phyloP scores from a whole-genome alignment of 352 stramenopile species.

The Globisporangium mamillatum region DNA sequence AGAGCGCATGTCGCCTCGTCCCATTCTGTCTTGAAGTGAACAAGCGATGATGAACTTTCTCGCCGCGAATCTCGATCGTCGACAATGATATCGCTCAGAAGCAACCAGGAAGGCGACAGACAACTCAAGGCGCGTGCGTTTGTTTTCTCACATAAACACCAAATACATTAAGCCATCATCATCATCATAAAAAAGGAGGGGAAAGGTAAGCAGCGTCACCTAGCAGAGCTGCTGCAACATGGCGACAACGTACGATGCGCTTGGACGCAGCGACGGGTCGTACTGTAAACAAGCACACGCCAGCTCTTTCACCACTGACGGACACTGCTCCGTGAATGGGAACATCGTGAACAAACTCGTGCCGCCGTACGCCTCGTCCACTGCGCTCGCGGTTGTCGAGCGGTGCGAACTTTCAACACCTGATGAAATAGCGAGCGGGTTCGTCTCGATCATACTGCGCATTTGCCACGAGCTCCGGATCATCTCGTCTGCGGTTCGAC shows the following conservation, averaged over 20 bases:
- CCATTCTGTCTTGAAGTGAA: background rate
- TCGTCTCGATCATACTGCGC: conserved; percentile 33
- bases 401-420: conserved; percentile 26
- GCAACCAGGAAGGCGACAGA: background rate
- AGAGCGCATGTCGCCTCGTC: background rate
- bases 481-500: conserved; percentile 60
- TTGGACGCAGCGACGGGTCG: conserved; percentile 67
- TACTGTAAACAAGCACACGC: conserved; percentile 63
- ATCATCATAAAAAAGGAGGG: conserved; percentile 7
- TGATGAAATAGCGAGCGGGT: conserved; percentile 26
- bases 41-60: conserved; percentile 3
- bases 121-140: background rate
- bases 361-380: conserved; percentile 31
- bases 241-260: conserved; percentile 68
- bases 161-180: background rate
- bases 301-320: conserved; percentile 49
- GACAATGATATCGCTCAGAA: background rate
- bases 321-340: conserved; percentile 67
- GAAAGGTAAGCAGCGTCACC: background rate
- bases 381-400: conserved; percentile 26
- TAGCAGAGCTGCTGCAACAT: conserved; percentile 49
- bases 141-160: conserved; percentile 7
- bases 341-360: conserved; percentile 40
- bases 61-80: background rate
- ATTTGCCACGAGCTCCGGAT: conserved; percentile 55